Evolutionary conservation across 129 eudicot species (phyloP).

Genomic region (Flaveria trinervia): DNA sequence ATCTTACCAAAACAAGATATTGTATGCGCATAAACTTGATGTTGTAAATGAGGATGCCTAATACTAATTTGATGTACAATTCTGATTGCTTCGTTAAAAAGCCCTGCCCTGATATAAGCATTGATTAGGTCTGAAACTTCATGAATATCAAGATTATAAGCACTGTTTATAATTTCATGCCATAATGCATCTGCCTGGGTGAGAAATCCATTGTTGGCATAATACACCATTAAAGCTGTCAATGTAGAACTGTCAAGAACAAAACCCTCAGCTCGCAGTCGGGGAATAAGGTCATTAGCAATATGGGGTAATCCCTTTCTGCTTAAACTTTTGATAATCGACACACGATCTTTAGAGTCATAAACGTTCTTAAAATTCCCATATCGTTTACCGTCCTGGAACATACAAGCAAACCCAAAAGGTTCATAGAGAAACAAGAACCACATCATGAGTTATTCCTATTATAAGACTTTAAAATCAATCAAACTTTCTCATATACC

Average conservation of each 20-base stretch:
- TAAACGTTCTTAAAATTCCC: conserved; percentile 28
- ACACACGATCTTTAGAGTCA: conserved; percentile 25
- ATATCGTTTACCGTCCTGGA: conserved; percentile 32
- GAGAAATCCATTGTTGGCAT: conserved; percentile 55
- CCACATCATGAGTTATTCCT: not conserved
- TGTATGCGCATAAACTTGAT: conserved; percentile 42
- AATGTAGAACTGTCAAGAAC: conserved; percentile 41
- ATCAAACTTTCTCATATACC: not conserved
- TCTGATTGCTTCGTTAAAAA: conserved; percentile 45
- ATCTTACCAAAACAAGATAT: conserved; percentile 64
- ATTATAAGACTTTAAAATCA: not conserved
- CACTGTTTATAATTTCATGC: conserved; percentile 64
- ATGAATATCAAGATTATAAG: conserved; percentile 47
- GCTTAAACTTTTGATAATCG: conserved; percentile 26
- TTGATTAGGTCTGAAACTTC: conserved; percentile 52
- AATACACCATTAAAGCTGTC: conserved; percentile 51
- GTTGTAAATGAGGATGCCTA: conserved; percentile 50
- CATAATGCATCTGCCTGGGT: conserved; percentile 52
- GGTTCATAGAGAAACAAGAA: conserved; percentile 1
- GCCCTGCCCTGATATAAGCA: conserved; percentile 45
- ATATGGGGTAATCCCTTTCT: conserved; percentile 33
- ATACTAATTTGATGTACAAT: conserved; percentile 42
- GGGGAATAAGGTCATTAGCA: conserved; percentile 36
- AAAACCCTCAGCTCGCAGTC: conserved; percentile 41
- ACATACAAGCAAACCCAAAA: conserved; percentile 27